phyloP scores from a whole-genome alignment of 2,329 filamentous ascomycete genomes.

The Hymenoscyphus linearis region DNA sequence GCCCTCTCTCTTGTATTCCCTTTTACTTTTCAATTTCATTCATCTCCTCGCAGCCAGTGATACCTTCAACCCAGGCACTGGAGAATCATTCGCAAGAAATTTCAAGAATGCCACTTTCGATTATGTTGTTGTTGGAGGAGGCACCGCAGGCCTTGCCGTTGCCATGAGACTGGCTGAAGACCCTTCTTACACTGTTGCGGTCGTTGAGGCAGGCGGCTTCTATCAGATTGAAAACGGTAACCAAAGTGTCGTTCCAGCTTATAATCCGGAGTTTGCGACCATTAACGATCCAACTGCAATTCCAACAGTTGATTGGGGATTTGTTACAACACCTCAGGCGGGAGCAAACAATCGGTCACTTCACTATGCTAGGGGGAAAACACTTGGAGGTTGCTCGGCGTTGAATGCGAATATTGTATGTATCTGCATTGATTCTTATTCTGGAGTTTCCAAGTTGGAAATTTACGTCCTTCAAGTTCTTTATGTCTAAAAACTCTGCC shows the following conservation, averaged over 20 bases:
- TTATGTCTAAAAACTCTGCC: background rate
- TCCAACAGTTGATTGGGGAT: constrained; percentile 13
- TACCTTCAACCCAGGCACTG: background rate
- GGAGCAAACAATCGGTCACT: constrained; percentile 12
- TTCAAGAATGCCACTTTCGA: constrained; percentile 3
- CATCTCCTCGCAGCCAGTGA: background rate
- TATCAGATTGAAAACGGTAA: constrained; percentile 17
- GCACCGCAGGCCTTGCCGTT: constrained; percentile 14
- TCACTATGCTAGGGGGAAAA: constrained; percentile 31
- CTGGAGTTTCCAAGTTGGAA: background rate
- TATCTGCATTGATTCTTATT: background rate
- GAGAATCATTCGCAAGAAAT: background rate
- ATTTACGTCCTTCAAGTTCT: constrained; percentile 10
- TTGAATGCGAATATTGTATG: background rate
- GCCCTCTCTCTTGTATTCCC: background rate
- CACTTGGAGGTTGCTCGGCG: constrained; percentile 29
- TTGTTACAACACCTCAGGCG: constrained; percentile 16
- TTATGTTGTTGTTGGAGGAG: constrained; percentile 14
- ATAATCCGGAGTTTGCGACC: background rate
- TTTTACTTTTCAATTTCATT: background rate
- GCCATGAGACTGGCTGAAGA: constrained; percentile 14
- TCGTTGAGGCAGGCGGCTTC: constrained; percentile 18
- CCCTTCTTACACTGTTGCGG: constrained; percentile 7
- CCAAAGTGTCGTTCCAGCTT: constrained; percentile 1
- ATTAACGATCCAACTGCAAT: background rate